Evolutionary conservation across 768 basidiomycete species (phyloP), one percentile per base, ranked within the genome.

Genomic region (Boletus sp.): DNA sequence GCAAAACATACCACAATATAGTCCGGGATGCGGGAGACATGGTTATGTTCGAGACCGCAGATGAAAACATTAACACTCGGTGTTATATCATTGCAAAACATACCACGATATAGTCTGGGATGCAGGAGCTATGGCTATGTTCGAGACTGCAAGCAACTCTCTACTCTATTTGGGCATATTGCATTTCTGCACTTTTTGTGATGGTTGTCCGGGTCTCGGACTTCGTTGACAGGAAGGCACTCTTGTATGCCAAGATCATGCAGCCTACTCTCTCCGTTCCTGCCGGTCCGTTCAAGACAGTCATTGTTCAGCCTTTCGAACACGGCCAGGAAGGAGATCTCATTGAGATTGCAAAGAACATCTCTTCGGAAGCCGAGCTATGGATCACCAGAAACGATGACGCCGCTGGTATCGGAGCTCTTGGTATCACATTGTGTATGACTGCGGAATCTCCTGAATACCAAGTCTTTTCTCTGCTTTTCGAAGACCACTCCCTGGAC

Each of bases 321-420:
- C 66, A 70, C 39, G 62, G 64, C 15, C 47, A 47, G 19, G 68
- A 70, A 45, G 66, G 62, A 5, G 59, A 70, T 14, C 58, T 69
- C 11, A 35, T 68, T 15, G 68, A 70, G 19, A 58, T 70, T 14
- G 64, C 56, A 1, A 62, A 56, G 38, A 61, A 63, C 48, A 49
- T 70, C 15, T 54, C 64, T 23, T 58, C 59, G 1, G 68, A 67
- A 29, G 59, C 63, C 2, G 68, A 69, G 23, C 19, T 69, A 3
- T 69, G 68, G 68, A 60, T 69, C 47, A 65, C 59, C 2, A 64
- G 66, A 5, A 70, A 69, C 32, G 68, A 69, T 33, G 60, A 70
- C 29, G 62, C 68, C 1, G 66, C 56, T 44, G 68, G 68, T 29
- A 69, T 69, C n/a, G 68, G 66, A 11, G 68, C 68, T 17, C 59